Percentiles rank a stretch among this genome's conserved stretches.
Conservation (phyloP, 2,329 filamentous ascomycete species). For the Cordyceps farinosa region DNA sequence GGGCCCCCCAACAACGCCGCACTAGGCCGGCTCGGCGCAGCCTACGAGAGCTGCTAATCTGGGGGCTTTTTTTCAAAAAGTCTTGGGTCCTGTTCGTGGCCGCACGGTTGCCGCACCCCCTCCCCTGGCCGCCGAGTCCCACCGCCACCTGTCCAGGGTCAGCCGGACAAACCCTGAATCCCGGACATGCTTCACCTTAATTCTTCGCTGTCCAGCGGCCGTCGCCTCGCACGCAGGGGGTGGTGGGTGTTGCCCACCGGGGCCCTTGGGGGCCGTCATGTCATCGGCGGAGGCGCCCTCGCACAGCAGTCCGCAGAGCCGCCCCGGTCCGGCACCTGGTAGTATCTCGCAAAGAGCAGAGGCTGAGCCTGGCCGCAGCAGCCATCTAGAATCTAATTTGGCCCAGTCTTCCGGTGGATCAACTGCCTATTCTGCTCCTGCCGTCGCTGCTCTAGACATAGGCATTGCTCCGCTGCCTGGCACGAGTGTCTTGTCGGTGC, state of each 20-base stretch:
- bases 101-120: not conserved
- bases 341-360: constrained; percentile 4
- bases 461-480: constrained; percentile 4
- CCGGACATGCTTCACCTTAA: constrained; percentile 13
- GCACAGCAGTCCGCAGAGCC: constrained; percentile 11
- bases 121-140: constrained; percentile 1
- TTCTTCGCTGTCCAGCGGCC: constrained; percentile 5
- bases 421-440: not conserved
- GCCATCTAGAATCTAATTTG: constrained; percentile 7
- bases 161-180: constrained; percentile 16
- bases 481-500: not conserved
- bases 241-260: not conserved
- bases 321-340: constrained; percentile 1
- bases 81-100: not conserved
- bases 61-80: not conserved
- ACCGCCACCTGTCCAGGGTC: constrained; percentile 12
- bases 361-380: constrained; percentile 10
- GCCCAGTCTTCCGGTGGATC: constrained; percentile 5
- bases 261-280: constrained; percentile 4
- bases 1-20: not conserved
- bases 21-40: constrained; percentile 10
- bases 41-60: constrained; percentile 4
- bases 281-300: constrained; percentile 1
- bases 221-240: constrained; percentile 2
- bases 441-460: not conserved